Conservation (phyloP, 805 yeast genomes). For the Nakazawaea populi region DNA sequence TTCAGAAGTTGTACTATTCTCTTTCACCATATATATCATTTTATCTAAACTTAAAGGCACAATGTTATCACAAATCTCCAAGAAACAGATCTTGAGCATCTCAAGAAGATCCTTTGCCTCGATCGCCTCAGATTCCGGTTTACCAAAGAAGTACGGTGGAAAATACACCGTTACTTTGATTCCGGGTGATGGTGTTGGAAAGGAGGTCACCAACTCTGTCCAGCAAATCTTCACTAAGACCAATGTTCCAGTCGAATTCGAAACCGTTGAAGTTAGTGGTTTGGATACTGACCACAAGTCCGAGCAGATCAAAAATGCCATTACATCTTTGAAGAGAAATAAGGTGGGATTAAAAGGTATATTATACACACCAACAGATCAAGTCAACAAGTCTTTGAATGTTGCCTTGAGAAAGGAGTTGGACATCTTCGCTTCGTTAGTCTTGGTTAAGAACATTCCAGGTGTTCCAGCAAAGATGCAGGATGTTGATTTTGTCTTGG, state of each 20-base stretch:
- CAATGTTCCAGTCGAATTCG: slow-evolving; percentile 92
- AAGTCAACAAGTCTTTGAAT: slow-evolving; percentile 79
- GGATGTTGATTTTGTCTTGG: slow-evolving; percentile 87
- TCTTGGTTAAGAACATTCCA: slow-evolving; percentile 88
- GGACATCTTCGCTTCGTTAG: slow-evolving; percentile 92
- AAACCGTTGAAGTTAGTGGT: slow-evolving; percentile 67
- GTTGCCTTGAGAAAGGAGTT: slow-evolving; percentile 95
- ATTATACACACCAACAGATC: slow-evolving; percentile 80
- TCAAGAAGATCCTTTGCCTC: slow-evolving; percentile 39
- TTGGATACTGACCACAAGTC: slow-evolving; percentile 32
- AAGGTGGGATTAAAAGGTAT: slow-evolving; percentile 96
- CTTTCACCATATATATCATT: too few species aligned
- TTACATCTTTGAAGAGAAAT: slow-evolving; percentile 88
- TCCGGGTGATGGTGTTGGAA: slow-evolving; percentile 98
- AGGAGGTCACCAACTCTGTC: slow-evolving; percentile 91
- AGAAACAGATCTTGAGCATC: slow-evolving; percentile 2
- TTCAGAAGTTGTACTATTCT: background rate
- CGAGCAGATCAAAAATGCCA: slow-evolving; percentile 70
- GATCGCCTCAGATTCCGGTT: slow-evolving; percentile 50
- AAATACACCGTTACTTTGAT: slow-evolving; percentile 89
- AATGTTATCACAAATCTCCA: slow-evolving; percentile 6
- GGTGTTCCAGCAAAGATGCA: slow-evolving; percentile 89
- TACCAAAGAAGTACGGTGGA: slow-evolving; percentile 93
- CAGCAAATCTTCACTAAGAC: slow-evolving; percentile 82
- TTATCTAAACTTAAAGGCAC: background rate